phyloP scores from a whole-genome alignment of 805 yeast species.

The Clavispora santaluciae region DNA sequence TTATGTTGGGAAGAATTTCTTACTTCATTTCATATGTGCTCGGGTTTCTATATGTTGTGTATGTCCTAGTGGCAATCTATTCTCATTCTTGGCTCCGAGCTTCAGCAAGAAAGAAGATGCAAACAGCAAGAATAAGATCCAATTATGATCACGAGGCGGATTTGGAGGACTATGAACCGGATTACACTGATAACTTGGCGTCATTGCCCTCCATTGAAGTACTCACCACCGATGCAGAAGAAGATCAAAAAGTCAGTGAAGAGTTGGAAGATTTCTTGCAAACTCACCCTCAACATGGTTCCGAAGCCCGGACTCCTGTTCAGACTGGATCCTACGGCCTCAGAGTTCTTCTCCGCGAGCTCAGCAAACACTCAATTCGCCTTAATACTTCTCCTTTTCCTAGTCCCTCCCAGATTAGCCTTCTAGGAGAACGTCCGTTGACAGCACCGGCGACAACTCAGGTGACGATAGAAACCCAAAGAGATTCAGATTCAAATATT shows the following conservation, averaged over 20 bases:
- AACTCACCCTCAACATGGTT: constrained; percentile 7
- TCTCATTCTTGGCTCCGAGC: constrained; percentile 11
- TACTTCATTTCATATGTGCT: constrained; percentile 54
- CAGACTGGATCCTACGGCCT: constrained; percentile 30
- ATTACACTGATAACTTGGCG: neutral
- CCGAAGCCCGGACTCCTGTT: constrained; percentile 11
- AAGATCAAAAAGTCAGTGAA: constrained; percentile 2
- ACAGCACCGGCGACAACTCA: constrained; percentile 3
- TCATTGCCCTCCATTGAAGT: constrained; percentile 1
- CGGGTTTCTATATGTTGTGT: constrained; percentile 51
- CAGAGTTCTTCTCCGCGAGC: constrained; percentile 27
- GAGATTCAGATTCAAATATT: neutral
- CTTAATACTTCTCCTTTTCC: neutral
- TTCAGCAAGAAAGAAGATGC: constrained; percentile 4
- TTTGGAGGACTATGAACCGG: neutral
- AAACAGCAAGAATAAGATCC: constrained; percentile 10
- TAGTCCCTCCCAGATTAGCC: neutral
- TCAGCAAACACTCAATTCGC: constrained; percentile 22
- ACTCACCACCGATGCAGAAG: neutral
- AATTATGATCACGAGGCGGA: constrained; percentile 7
- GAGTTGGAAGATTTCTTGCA: constrained; percentile 12
- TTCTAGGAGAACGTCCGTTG: constrained; percentile 8
- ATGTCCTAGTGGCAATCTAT: constrained; percentile 47
- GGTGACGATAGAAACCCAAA: neutral
- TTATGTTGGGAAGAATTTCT: constrained; percentile 52